Evolutionary conservation across 2,329 filamentous ascomycete genomes (phyloP).

Genomic region (Aspergillus sp.): DNA sequence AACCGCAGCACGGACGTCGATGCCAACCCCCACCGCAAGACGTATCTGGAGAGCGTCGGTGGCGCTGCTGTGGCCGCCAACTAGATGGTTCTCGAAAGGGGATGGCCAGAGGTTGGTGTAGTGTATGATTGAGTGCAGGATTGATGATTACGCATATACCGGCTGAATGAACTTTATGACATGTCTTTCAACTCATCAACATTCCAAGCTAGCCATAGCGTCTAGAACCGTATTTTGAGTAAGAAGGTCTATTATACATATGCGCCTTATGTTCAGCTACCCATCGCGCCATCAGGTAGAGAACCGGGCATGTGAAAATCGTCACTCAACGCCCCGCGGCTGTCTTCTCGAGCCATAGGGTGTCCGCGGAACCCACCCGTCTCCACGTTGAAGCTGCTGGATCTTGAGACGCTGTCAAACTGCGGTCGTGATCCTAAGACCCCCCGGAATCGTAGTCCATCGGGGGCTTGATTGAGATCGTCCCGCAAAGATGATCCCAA

Average conservation of each 20-base stretch:
- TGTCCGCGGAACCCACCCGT: conserved; percentile 30
- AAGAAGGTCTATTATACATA: neutral
- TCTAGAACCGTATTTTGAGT: neutral
- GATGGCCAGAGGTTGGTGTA: neutral
- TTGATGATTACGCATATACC: conserved; percentile 19
- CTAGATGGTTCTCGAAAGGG: conserved; percentile 9
- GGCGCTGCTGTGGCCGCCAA: conserved; percentile 25
- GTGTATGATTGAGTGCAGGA: neutral
- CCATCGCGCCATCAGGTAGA: conserved; percentile 29
- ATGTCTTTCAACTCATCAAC: neutral
- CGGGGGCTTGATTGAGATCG: conserved; percentile 25
- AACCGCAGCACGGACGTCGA: conserved; percentile 79
- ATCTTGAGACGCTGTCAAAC: conserved; percentile 31
- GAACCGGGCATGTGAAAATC: conserved; percentile 41
- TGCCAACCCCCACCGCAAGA: conserved; percentile 71
- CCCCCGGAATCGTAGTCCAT: conserved; percentile 36
- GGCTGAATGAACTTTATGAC: conserved; percentile 15
- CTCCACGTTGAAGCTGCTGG: conserved; percentile 36
- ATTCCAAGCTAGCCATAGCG: neutral
- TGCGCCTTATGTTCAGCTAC: conserved; percentile 14
- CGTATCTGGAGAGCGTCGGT: conserved; percentile 60
- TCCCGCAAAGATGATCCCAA: conserved; percentile 21
- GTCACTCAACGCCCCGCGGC: conserved; percentile 28
- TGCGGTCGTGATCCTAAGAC: conserved; percentile 24
- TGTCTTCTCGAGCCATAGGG: conserved; percentile 33